Evolutionary conservation across 2,329 filamentous ascomycete species (phyloP).

Genomic region (Camillea tinctor): DNA sequence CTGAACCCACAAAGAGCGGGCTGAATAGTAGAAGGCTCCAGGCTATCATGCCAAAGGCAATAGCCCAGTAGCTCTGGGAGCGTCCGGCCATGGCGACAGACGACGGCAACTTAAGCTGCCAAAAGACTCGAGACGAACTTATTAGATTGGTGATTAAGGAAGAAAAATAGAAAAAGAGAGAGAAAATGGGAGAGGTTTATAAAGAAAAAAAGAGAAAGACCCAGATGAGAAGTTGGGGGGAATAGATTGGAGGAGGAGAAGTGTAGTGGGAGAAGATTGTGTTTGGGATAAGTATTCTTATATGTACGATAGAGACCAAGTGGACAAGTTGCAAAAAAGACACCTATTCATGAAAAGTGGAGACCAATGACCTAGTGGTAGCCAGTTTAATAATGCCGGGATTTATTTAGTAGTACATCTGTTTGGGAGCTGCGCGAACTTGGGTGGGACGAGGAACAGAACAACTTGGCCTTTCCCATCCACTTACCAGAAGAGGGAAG

Average conservation of each 20-base stretch:
- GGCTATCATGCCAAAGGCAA: slow-evolving; percentile 85
- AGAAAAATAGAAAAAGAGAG: slow-evolving; percentile 11
- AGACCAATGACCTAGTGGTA: slow-evolving; percentile 5
- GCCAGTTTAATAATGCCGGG: slow-evolving; percentile 9
- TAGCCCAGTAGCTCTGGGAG: slow-evolving; percentile 67
- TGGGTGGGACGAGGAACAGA: slow-evolving; percentile 12
- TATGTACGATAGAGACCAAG: slow-evolving; percentile 27
- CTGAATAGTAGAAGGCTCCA: slow-evolving; percentile 90
- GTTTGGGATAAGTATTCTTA: slow-evolving; percentile 25
- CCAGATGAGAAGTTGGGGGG: slow-evolving; percentile 8
- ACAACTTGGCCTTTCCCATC: slow-evolving; percentile 17
- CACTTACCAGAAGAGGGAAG: too few species aligned
- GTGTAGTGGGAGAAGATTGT: slow-evolving; percentile 13
- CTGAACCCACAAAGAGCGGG: slow-evolving; percentile 80
- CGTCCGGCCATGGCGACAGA: slow-evolving; percentile 47
- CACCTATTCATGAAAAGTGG: slow-evolving; percentile 34
- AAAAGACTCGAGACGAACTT: background rate
- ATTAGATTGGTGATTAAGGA: slow-evolving; percentile 8
- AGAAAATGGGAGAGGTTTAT: too few species aligned
- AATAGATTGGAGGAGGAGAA: slow-evolving; percentile 17
- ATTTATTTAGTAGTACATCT: background rate
- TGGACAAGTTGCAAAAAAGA: slow-evolving; percentile 36
- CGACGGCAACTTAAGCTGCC: slow-evolving; percentile 15
- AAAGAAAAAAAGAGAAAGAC: slow-evolving; percentile 14
- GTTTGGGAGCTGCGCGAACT: slow-evolving; percentile 3